A percentile compares a stretch with the other conserved stretches of the same genome.
Evolutionary conservation across 331 rosid species (phyloP).

Genomic region (Cydonia oblonga): DNA sequence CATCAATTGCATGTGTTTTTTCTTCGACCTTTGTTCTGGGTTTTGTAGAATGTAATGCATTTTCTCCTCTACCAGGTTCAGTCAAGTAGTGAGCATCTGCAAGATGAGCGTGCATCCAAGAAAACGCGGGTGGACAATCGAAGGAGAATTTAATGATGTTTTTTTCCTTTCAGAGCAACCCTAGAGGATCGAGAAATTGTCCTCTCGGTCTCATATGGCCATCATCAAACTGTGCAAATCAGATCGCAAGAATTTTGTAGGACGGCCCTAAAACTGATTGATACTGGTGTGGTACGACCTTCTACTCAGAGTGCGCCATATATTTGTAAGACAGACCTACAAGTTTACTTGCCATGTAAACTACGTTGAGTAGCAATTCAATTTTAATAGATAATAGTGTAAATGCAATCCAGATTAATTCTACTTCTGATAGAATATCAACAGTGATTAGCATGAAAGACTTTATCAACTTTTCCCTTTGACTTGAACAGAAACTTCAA

Average conservation of each 20-base stretch:
- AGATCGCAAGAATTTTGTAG: neutral
- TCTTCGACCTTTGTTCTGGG: neutral
- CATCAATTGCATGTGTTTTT: neutral
- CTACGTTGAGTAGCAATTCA: neutral
- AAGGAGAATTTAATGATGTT: slow-evolving; percentile 53
- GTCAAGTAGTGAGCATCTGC: slow-evolving; percentile 43
- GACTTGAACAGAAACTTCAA: neutral
- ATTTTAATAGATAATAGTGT: neutral
- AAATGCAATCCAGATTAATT: neutral
- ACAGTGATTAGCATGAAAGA: neutral
- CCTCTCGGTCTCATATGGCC: neutral
- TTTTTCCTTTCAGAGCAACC: neutral
- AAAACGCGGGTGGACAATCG: slow-evolving; percentile 62
- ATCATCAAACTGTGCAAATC: neutral
- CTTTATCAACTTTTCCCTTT: too few relatives aligned
- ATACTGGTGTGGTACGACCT: neutral
- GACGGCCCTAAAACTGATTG: neutral
- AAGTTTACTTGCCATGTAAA: neutral
- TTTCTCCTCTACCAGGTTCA: slow-evolving; percentile 39
- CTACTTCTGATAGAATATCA: neutral
- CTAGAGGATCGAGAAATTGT: neutral
- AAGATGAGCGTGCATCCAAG: slow-evolving; percentile 48
- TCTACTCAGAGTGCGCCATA: neutral
- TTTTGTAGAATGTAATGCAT: neutral
- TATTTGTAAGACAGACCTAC: neutral